Conservation (phyloP, 2,329 filamentous ascomycete genomes). For the Thermomyces lanuginosus region DNA sequence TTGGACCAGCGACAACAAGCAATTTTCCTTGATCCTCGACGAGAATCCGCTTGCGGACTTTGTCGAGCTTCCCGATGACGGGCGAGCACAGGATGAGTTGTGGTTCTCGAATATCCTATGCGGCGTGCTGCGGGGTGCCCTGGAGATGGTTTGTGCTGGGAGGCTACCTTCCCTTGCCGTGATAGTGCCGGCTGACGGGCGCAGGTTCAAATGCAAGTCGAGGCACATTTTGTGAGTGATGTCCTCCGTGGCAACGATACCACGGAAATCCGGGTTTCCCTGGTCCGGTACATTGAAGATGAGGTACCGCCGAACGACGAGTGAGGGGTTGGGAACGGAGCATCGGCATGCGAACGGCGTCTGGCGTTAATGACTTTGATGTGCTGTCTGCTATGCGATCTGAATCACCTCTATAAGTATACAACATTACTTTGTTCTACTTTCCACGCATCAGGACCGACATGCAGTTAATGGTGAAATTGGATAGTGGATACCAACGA, state of each 20-base stretch:
- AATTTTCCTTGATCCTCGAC: slow-evolving; percentile 90
- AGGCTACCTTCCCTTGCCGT: slow-evolving; percentile 5
- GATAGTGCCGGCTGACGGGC: slow-evolving; percentile 3
- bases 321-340: slow-evolving; percentile 28
- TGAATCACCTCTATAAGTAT: no score
- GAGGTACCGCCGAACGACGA: slow-evolving; percentile 95
- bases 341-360: slow-evolving; percentile 2
- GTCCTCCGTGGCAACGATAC: slow-evolving; percentile 83
- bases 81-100: slow-evolving; percentile 82
- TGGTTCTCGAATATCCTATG: slow-evolving; percentile 99
- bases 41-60: slow-evolving; percentile 96
- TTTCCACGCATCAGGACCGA: no score
- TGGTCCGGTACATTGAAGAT: slow-evolving; percentile 91
- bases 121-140: slow-evolving; percentile 71
- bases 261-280: slow-evolving; percentile 87
- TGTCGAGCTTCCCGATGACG: slow-evolving; percentile 92
- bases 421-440: no score
- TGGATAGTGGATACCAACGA: no score
- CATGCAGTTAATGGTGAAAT: no score
- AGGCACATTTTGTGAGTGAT: slow-evolving; percentile 91
- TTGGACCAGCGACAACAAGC: slow-evolving; percentile 91
- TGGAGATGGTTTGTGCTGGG: slow-evolving; percentile 65
- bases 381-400: no score
- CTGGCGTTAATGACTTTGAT: slow-evolving; percentile 2
- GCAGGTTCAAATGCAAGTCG: slow-evolving; percentile 87